These are phyloP conservation scores for Trebouxia sp. DNA, from an alignment of 139 green algal genomes.

Conservation along the genomic window DNA sequence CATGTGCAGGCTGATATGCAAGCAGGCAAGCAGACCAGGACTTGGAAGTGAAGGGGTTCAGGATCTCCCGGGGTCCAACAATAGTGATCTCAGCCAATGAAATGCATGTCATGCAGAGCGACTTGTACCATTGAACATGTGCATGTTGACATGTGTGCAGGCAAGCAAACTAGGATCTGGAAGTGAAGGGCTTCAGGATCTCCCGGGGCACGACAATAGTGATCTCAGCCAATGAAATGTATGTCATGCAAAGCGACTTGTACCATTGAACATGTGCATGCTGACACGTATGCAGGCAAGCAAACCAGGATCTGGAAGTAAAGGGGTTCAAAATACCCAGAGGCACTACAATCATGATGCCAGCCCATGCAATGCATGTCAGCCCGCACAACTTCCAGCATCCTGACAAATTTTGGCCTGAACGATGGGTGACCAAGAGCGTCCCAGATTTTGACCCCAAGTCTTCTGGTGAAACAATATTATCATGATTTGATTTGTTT, in stretches of 20 bases:
- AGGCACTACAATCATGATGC: no score
- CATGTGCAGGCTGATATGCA: no score
- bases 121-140: background rate
- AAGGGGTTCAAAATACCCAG: no score
- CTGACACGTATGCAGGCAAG: no score
- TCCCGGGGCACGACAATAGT: background rate
- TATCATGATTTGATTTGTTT: background rate
- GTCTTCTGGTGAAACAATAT: background rate
- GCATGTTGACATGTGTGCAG: background rate
- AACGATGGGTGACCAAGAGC: background rate
- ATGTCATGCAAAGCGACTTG: no score
- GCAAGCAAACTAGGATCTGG: background rate
- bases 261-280: no score
- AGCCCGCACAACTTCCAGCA: background rate
- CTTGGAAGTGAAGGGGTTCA: no score
- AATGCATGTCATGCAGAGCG: background rate
- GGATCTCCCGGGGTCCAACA: no score
- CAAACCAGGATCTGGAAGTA: no score
- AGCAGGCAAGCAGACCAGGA: no score
- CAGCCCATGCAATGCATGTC: background rate
- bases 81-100: no score
- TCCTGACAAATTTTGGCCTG: slow-evolving; percentile 1
- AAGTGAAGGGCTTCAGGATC: background rate
- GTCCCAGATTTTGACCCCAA: background rate
- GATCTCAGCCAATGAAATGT: no score